Evolutionary conservation across 768 basidiomycete genomes (phyloP), one percentile per base, ranked within the genome.

Genomic region (Chlorophyllum brunneum): DNA sequence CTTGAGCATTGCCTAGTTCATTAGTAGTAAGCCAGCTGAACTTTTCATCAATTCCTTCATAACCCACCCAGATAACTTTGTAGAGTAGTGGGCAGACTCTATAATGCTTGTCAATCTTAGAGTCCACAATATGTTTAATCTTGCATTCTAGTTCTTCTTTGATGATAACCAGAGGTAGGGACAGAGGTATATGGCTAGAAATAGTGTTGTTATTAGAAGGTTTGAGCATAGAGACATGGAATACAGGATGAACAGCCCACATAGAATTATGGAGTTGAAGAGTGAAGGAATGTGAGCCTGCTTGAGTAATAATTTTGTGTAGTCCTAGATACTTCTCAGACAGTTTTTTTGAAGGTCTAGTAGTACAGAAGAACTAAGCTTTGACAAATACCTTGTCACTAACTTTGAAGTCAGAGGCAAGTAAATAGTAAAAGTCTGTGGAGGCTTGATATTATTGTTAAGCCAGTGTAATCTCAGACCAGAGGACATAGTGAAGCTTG

Each of bases 301-400:
- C 42, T 43, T 60, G 44, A 2, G 55, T 44, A 3, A 66, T 59
- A 30, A 66, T 59, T 6, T 53, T 13, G 29, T 51, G 62, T 10
- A 59, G 62, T 1, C 63, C 57, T 2, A 61, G 50, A 42, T 51
- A 52, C 39, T 59, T 58, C 11, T 62, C 58, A n/a, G 56, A 59
- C n/a, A n/a, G n/a, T n/a, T n/a, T n/a, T n/a, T n/a, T n/a, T n/a
- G n/a, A n/a, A n/a, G n/a, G n/a, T n/a, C n/a, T n/a, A n/a, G n/a
- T n/a, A n/a, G n/a, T n/a, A n/a, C n/a, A n/a, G n/a, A n/a, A n/a
- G n/a, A n/a, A n/a, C n/a, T n/a, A n/a, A n/a, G n/a, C n/a, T n/a
- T n/a, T n/a, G n/a, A n/a, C n/a, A n/a, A n/a, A n/a, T 4, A 63
- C 47, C 42, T 65, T 63, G 36, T 51, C 26, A 13, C 29, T n/a